Percentiles rank a stretch among this genome's conserved stretches.
These are phyloP conservation scores for Lentinus tigrinus DNA, from an alignment of 768 basidiomycete species.

Conservation along the genomic window DNA sequence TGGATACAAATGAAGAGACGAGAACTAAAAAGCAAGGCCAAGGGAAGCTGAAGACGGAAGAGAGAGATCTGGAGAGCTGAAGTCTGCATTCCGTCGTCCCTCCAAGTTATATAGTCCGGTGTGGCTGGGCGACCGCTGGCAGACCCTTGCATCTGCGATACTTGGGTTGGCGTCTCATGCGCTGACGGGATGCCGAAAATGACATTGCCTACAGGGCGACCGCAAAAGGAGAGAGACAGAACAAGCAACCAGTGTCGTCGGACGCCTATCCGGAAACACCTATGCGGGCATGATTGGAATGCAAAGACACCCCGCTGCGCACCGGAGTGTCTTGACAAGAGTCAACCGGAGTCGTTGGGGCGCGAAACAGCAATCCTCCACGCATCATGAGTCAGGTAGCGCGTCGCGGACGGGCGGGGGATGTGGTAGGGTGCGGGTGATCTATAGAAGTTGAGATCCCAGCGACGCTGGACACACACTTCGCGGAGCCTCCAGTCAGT, in stretches of 20 bases:
- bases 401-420: background rate
- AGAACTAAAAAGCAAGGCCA: background rate
- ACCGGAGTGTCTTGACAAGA: slow-evolving; percentile 1
- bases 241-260: background rate
- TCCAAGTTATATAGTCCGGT: background rate
- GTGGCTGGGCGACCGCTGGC: background rate
- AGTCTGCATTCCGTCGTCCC: background rate
- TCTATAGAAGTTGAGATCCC: background rate
- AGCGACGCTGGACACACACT: background rate
- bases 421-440: slow-evolving; percentile 7
- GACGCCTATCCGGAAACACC: slow-evolving; percentile 12
- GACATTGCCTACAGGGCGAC: background rate
- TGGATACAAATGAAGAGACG: background rate
- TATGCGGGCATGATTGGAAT: slow-evolving; percentile 7
- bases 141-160: slow-evolving; percentile 11
- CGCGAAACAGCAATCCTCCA: background rate
- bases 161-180: background rate
- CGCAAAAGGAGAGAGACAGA: background rate
- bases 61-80: background rate
- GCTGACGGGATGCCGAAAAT: slow-evolving; percentile 1
- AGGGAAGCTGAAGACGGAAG: background rate
- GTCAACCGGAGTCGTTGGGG: background rate
- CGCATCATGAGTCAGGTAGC: slow-evolving; percentile 6
- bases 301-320: slow-evolving; percentile 7
- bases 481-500: background rate